Evolutionary conservation across 2,329 filamentous ascomycete genomes (phyloP).

Genomic region (Spiromastix sp.): DNA sequence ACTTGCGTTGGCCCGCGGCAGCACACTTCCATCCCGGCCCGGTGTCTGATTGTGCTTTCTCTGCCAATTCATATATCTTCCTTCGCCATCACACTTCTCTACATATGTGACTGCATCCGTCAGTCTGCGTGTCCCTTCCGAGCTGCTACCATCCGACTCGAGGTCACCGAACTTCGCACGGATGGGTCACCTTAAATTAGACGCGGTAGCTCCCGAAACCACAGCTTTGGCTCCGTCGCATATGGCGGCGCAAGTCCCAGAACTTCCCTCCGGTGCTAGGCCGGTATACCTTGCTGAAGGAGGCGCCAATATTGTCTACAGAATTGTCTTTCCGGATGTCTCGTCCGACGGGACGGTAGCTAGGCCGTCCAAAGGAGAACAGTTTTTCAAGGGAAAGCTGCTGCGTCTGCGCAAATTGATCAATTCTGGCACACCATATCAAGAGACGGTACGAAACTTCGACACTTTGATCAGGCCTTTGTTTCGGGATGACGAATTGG

Average conservation of each 20-base stretch:
- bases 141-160: too few species aligned
- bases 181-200: background rate
- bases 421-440: conserved; percentile 42
- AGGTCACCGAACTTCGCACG: background rate
- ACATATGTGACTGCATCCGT: too few species aligned
- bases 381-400: conserved; percentile 34
- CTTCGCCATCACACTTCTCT: too few species aligned
- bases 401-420: conserved; percentile 53
- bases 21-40: too few species aligned
- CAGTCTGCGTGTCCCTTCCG: too few species aligned
- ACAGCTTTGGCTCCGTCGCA: background rate
- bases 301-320: conserved; percentile 67
- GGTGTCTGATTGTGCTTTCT: too few species aligned
- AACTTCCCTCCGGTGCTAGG: conserved; percentile 25
- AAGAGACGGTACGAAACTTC: conserved; percentile 32
- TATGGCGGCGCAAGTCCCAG: conserved; percentile 15
- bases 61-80: too few species aligned
- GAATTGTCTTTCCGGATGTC: conserved; percentile 36
- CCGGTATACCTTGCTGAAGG: conserved; percentile 53
- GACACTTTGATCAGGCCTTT: conserved; percentile 40
- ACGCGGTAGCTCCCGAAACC: background rate
- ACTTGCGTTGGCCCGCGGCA: too few species aligned
- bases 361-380: conserved; percentile 16
- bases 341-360: conserved; percentile 13
- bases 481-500: conserved; percentile 45